Percentiles rank a stretch among this genome's conserved stretches.
Conservation (phyloP, 2,329 filamentous ascomycete genomes). For the Davidsoniella australis region DNA sequence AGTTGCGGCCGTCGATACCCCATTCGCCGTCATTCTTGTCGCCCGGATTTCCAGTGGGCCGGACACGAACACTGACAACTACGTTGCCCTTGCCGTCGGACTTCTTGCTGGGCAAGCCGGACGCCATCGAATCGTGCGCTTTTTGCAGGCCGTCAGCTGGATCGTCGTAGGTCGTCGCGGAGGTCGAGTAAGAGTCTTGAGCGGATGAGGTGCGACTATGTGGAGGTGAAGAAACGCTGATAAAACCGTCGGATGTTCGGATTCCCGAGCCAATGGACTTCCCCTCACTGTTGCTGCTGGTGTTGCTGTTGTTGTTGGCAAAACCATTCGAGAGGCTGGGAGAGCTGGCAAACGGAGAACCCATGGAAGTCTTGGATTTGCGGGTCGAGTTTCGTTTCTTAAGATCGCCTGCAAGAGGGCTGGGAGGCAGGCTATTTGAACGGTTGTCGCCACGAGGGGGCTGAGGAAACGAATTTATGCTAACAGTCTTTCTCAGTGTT, state of each 20-base stretch:
- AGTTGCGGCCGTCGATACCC: slow-evolving; percentile 74
- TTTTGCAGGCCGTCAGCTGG: slow-evolving; percentile 36
- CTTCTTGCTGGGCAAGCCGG: slow-evolving; percentile 28
- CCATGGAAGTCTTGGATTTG: slow-evolving; percentile 39
- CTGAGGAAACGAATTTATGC: slow-evolving; percentile 86
- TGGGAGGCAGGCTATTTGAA: slow-evolving; percentile 43
- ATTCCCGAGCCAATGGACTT: slow-evolving; percentile 49
- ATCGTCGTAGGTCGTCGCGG: slow-evolving; percentile 77
- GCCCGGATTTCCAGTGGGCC: slow-evolving; percentile 57
- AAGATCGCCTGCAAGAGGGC: slow-evolving; percentile 36
- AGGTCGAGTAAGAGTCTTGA: slow-evolving; percentile 82
- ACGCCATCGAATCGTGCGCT: slow-evolving; percentile 17
- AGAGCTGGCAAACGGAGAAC: slow-evolving; percentile 33
- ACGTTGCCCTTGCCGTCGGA: slow-evolving; percentile 82
- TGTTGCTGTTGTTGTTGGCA: slow-evolving; percentile 17
- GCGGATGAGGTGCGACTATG: slow-evolving; percentile 85
- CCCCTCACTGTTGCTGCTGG: slow-evolving; percentile 37
- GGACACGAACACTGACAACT: slow-evolving; percentile 81
- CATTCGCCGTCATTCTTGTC: slow-evolving; percentile 61
- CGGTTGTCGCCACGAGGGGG: slow-evolving; percentile 54
- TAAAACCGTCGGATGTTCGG: slow-evolving; percentile 56
- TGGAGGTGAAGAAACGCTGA: slow-evolving; percentile 64
- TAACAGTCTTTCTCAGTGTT: slow-evolving; percentile 69
- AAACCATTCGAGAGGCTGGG: slow-evolving; percentile 67
- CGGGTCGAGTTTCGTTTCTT: slow-evolving; percentile 23